A percentile compares a stretch with the other conserved stretches of the same genome.
Conservation (phyloP, 257 asterid genomes). For the Solanum chaucha region DNA sequence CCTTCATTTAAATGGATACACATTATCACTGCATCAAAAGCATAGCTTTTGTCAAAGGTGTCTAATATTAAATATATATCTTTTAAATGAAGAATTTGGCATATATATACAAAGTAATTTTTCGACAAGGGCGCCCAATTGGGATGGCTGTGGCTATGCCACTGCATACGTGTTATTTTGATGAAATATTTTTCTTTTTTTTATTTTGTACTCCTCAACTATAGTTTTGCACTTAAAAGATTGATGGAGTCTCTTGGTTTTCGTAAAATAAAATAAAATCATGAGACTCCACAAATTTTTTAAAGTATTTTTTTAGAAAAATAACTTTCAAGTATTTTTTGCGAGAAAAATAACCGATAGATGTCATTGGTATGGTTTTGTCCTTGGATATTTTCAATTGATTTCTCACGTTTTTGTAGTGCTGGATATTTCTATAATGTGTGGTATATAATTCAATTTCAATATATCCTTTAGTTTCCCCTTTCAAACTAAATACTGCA, state of each 20-base stretch:
- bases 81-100: too few relatives aligned
- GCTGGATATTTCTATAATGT: background rate
- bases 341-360: background rate
- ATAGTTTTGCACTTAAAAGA: background rate
- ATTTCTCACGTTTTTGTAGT: background rate
- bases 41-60: too few relatives aligned
- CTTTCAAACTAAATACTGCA: background rate
- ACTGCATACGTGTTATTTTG: too few relatives aligned
- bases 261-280: background rate
- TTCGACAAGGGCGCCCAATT: too few relatives aligned
- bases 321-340: too few relatives aligned
- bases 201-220: background rate
- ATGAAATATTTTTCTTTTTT: background rate
- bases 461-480: background rate
- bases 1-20: too few relatives aligned
- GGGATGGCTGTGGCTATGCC: too few relatives aligned
- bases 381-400: background rate
- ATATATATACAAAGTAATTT: too few relatives aligned
- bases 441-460: background rate
- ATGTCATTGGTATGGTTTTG: too few relatives aligned
- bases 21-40: too few relatives aligned
- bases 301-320: too few relatives aligned
- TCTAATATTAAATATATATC: too few relatives aligned
- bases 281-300: background rate
- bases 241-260: background rate